Evolutionary conservation across 192 early-diverging fungal species (phyloP).

Genomic region (Helicostylum pulchrum): DNA sequence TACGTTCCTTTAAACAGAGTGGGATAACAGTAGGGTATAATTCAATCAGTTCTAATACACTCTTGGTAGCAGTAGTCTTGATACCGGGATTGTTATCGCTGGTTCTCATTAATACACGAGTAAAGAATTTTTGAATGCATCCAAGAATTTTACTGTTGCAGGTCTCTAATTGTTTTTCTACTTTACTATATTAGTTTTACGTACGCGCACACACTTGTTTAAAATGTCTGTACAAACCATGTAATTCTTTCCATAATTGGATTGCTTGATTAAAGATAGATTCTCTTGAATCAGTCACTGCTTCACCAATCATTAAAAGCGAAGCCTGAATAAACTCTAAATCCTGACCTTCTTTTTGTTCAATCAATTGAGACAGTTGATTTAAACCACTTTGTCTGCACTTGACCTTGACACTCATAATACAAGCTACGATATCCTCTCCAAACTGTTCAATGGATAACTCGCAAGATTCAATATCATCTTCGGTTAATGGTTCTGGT

Average conservation of each 20-base stretch:
- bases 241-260: slow-evolving; percentile 21
- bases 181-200: neutral
- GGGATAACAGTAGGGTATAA: slow-evolving; percentile 2
- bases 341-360: neutral
- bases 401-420: slow-evolving; percentile 28
- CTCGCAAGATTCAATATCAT: slow-evolving; percentile 20
- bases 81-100: slow-evolving; percentile 20
- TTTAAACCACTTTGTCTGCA: slow-evolving; percentile 23
- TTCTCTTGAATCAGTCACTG: slow-evolving; percentile 31
- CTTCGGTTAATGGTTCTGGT: slow-evolving; percentile 26
- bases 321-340: slow-evolving; percentile 18
- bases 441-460: slow-evolving; percentile 21
- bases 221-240: neutral
- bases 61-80: slow-evolving; percentile 5
- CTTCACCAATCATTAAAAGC: slow-evolving; percentile 22
- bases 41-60: slow-evolving; percentile 9
- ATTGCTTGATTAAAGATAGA: slow-evolving; percentile 16
- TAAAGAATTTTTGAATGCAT: slow-evolving; percentile 14
- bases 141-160: neutral
- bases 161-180: neutral
- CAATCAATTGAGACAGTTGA: slow-evolving; percentile 2
- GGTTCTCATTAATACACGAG: slow-evolving; percentile 21
- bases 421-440: slow-evolving; percentile 17
- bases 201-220: neutral
- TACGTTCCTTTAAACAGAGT: slow-evolving; percentile 20